Evolutionary conservation across 192 early-diverging fungal species (phyloP).

Genomic region (Podila minutissima): DNA sequence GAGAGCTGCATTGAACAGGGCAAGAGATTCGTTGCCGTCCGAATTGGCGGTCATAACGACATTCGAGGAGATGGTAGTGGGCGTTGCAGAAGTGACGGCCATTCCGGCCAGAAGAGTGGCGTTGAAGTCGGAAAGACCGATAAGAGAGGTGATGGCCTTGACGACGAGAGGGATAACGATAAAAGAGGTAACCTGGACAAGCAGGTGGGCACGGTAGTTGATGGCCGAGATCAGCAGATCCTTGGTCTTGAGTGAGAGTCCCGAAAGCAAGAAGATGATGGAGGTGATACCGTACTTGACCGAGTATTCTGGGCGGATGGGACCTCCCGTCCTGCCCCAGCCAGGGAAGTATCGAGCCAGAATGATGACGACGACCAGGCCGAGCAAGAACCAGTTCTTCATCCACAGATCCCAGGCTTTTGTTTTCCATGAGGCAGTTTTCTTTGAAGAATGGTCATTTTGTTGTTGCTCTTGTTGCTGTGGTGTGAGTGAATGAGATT

Average conservation of each 20-base stretch:
- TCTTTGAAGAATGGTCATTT: background rate
- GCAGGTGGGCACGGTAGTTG: constrained; percentile 67
- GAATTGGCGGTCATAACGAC: constrained; percentile 81
- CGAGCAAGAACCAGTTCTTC: constrained; percentile 72
- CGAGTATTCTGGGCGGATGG: constrained; percentile 66
- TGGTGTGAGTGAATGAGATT: background rate
- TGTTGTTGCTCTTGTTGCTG: background rate
- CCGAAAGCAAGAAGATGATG: constrained; percentile 72
- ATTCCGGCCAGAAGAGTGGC: constrained; percentile 67
- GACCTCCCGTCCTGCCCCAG: constrained; percentile 64
- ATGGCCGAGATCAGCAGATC: constrained; percentile 62
- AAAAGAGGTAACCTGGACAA: constrained; percentile 69
- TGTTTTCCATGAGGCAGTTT: constrained; percentile 18
- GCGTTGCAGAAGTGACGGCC: constrained; percentile 70
- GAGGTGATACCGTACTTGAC: constrained; percentile 74
- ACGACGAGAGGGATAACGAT: constrained; percentile 69
- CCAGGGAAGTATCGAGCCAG: constrained; percentile 68
- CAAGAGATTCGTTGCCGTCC: constrained; percentile 69
- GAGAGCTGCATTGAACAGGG: constrained; percentile 73
- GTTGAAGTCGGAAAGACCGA: constrained; percentile 63
- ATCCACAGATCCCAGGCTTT: constrained; percentile 57
- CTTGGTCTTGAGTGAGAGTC: constrained; percentile 67
- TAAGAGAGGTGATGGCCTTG: constrained; percentile 62
- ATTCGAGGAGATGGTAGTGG: constrained; percentile 82
- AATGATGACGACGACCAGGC: constrained; percentile 69